Conservation (phyloP, 768 basidiomycete species). For the Astraeus odoratus region DNA sequence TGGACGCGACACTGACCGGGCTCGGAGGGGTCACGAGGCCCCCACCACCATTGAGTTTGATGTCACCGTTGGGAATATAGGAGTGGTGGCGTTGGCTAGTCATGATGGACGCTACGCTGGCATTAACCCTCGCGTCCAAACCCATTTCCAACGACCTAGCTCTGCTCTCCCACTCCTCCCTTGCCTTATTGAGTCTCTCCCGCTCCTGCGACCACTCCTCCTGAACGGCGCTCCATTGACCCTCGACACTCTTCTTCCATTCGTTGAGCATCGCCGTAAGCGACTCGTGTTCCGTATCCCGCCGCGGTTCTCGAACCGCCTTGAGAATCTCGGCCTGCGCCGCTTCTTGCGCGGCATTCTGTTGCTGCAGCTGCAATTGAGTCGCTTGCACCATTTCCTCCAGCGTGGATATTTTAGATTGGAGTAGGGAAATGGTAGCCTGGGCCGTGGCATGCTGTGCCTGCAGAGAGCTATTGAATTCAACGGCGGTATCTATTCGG, state of each 20-base stretch:
- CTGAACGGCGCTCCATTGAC: constrained; percentile 68
- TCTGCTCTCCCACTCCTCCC: constrained; percentile 76
- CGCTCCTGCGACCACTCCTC: constrained; percentile 82
- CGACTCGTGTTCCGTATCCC: constrained; percentile 38
- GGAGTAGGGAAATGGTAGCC: constrained; percentile 59
- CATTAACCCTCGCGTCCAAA: constrained; percentile 38
- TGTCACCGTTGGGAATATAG: constrained; percentile 24
- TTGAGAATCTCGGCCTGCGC: constrained; percentile 28
- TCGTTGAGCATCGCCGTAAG: constrained; percentile 50
- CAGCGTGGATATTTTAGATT: constrained; percentile 60
- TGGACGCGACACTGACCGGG: constrained; percentile 63
- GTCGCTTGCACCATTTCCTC: constrained; percentile 58
- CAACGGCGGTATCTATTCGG: constrained; percentile 72
- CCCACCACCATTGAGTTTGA: constrained; percentile 27
- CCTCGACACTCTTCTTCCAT: constrained; percentile 77
- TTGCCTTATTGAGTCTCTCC: constrained; percentile 61
- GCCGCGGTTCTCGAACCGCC: constrained; percentile 28
- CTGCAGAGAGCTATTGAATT: constrained; percentile 66
- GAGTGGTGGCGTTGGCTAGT: constrained; percentile 33
- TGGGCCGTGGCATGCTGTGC: constrained; percentile 74
- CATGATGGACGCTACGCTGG: constrained; percentile 23
- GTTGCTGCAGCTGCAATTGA: constrained; percentile 33
- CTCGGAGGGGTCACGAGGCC: constrained; percentile 73
- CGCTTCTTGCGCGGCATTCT: constrained; percentile 30
- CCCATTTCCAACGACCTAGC: constrained; percentile 47